Percentiles rank a stretch among this genome's conserved stretches.
These are phyloP conservation scores for Diaporthe caulivora DNA, from an alignment of 2,329 filamentous ascomycete species.

Conservation along the genomic window DNA sequence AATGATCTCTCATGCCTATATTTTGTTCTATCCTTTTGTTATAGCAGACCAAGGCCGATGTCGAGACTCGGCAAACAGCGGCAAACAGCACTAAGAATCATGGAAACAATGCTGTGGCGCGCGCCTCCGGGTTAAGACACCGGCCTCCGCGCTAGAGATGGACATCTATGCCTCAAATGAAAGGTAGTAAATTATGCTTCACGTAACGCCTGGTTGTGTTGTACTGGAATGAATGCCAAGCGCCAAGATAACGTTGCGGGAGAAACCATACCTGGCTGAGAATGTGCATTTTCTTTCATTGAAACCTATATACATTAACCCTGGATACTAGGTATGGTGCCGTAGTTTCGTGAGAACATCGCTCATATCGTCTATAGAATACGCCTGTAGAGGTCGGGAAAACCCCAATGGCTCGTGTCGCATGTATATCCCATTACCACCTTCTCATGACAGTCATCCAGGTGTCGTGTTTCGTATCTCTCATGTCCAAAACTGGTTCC, in stretches of 20 bases:
- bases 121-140: not conserved
- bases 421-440: not conserved
- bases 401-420: not conserved
- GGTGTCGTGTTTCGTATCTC: not conserved
- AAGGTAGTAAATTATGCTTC: constrained; percentile 1
- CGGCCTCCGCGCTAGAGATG: constrained; percentile 1
- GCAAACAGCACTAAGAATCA: no score
- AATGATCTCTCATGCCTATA: no score
- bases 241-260: not conserved
- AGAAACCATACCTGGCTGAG: not conserved
- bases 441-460: not conserved
- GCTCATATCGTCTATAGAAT: constrained; percentile 17
- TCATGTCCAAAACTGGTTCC: constrained; percentile 63
- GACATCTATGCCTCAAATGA: not conserved
- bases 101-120: not conserved
- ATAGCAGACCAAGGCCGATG: not conserved
- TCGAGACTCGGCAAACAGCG: no score
- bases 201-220: not conserved
- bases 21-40: not conserved
- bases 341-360: constrained; percentile 18
- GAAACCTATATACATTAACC: constrained; percentile 3
- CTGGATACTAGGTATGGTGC: constrained; percentile 10
- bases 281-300: constrained; percentile 14
- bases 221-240: not conserved
- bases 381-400: not conserved